phyloP scores from a whole-genome alignment of 2,329 filamentous ascomycete genomes.

The Orbilia brochopaga region DNA sequence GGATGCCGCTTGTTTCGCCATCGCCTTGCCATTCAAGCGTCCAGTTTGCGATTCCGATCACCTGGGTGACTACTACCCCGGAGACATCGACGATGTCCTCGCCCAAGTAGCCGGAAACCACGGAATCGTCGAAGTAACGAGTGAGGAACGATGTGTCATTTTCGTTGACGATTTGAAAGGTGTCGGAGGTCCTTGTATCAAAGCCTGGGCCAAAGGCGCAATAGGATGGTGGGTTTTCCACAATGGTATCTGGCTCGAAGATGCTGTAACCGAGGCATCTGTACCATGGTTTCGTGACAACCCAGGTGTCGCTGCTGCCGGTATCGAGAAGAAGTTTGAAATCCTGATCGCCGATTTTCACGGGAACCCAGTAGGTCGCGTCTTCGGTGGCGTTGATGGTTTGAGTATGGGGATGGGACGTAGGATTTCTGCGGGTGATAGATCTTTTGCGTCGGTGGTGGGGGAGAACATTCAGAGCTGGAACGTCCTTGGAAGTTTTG shows the following conservation, averaged over 20 bases:
- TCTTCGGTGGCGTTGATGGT: slow-evolving; percentile 4
- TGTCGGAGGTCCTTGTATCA: slow-evolving; percentile 4
- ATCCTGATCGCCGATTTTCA: slow-evolving; percentile 18
- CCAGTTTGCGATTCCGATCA: slow-evolving; percentile 5
- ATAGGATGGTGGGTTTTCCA: not conserved
- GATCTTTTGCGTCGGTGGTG: no score
- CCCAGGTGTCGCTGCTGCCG: slow-evolving; percentile 44
- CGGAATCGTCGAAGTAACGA: slow-evolving; percentile 8
- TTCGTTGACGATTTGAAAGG: slow-evolving; percentile 22
- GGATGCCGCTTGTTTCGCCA: slow-evolving; percentile 18
- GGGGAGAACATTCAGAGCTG: no score
- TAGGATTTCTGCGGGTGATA: no score
- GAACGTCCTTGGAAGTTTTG: not conserved
- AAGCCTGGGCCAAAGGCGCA: slow-evolving; percentile 23
- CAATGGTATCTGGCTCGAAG: not conserved
- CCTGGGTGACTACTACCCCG: slow-evolving; percentile 24
- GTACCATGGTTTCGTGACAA: slow-evolving; percentile 6
- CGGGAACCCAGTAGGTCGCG: slow-evolving; percentile 15
- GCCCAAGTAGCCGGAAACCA: slow-evolving; percentile 16
- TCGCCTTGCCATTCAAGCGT: slow-evolving; percentile 25
- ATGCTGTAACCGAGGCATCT: not conserved
- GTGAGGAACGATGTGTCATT: slow-evolving; percentile 8
- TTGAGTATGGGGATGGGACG: not conserved
- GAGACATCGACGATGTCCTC: slow-evolving; percentile 29
- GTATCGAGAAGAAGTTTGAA: slow-evolving; percentile 32